Base-by-base conservation (phyloP, 1,284 basidiomycete species). In the Sporisorium scitamineum region DNA sequence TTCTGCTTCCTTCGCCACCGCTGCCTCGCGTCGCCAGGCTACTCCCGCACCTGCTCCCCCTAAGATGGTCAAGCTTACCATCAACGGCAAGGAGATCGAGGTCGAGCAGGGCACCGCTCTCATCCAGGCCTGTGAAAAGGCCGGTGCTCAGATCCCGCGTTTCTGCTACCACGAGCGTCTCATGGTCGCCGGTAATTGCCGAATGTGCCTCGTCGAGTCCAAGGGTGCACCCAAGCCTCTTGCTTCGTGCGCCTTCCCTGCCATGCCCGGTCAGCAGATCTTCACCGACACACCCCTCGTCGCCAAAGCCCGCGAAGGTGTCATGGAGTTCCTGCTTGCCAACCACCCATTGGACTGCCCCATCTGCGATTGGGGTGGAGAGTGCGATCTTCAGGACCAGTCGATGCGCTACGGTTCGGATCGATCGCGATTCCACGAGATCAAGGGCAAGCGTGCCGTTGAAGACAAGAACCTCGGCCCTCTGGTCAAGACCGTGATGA, bases 371-470 rank as follows among this genome's bases (percentile, higher is more conserved):
- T 85, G 87, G 82, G 86, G 86, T 61, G 86, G 87, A 56, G 96
- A 99, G 90, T 99, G 97, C 86, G 97, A 99, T 86, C 89, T 99
- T 24, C 96, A 99, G 89, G 96, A 99, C 87, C 97, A 99, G 87
- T 96, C 95, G 27, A 98, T 99, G 95, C 93, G 96, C 62, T 99
- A 99, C 85, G 96, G 96, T 52, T 93, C 95, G 13, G 96, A 99
- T 88, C 92, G 97, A 71, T 92, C 94, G 6, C 92, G 97, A 54
- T 98, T 97, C 90, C 95, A 98, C 88, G 96, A 99, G 88, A 94
- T 97, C 70, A 91, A 93, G 3, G 97, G 96, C 80, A 99, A 99
- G 88, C 94, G 96, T 70, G 96, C 97, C 1, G 93, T 97, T 20
- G 96, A 98, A 87, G 93, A 99, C 90, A 99, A 99, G 89, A 92